These are phyloP conservation scores for Rhizopogon vinicolor DNA, from an alignment of 768 basidiomycete genomes.

Conservation along the genomic window DNA sequence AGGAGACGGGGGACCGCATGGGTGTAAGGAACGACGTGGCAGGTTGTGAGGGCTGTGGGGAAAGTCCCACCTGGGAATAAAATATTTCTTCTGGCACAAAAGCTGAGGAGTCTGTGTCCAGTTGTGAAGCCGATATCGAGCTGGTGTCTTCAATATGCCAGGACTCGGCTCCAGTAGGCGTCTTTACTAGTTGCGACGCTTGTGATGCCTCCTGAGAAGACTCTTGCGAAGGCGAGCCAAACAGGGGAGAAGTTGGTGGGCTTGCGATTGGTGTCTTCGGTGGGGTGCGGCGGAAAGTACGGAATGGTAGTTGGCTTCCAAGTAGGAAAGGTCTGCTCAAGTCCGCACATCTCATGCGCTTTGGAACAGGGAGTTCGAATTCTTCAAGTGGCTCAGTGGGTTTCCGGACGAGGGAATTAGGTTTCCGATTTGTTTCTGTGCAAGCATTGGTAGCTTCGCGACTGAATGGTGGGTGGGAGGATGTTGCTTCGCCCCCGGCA, in stretches of 20 bases:
- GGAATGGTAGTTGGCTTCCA: neutral
- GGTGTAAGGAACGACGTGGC: slow-evolving; percentile 6
- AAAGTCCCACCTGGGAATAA: slow-evolving; percentile 34
- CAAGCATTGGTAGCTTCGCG: neutral
- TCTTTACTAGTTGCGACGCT: slow-evolving; percentile 41
- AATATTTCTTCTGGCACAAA: slow-evolving; percentile 18
- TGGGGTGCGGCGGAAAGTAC: slow-evolving; percentile 5
- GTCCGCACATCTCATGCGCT: neutral
- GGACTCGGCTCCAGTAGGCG: slow-evolving; percentile 37
- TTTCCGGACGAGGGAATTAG: slow-evolving; percentile 24
- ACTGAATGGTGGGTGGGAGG: slow-evolving; percentile 16
- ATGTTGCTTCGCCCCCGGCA: slow-evolving; percentile 16
- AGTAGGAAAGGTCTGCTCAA: slow-evolving; percentile 3
- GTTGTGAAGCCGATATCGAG: slow-evolving; percentile 31
- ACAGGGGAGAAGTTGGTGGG: slow-evolving; percentile 23
- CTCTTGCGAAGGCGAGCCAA: slow-evolving; percentile 14
- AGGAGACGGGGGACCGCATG: slow-evolving; percentile 3
- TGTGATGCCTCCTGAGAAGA: slow-evolving; percentile 32
- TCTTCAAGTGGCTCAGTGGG: slow-evolving; percentile 32
- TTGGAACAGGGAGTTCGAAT: neutral
- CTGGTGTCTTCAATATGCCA: slow-evolving; percentile 27
- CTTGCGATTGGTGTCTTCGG: slow-evolving; percentile 11
- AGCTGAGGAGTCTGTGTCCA: slow-evolving; percentile 17
- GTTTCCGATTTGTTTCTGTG: slow-evolving; percentile 13
- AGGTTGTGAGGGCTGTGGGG: slow-evolving; percentile 11